Evolutionary conservation across 1,284 basidiomycete genomes (phyloP).

Genomic region (Sporisorium scitamineum): DNA sequence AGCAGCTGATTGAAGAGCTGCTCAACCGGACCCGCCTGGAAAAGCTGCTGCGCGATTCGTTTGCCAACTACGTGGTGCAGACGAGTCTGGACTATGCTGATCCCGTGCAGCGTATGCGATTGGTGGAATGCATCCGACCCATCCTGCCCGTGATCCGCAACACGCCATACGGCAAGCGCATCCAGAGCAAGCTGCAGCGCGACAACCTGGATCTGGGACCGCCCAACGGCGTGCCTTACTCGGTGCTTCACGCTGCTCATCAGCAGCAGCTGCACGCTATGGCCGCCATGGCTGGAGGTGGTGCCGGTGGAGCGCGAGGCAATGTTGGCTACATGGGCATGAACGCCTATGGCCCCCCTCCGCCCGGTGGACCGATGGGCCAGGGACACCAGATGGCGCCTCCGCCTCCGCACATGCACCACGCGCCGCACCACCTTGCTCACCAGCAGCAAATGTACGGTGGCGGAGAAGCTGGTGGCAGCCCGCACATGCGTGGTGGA

Average conservation of each 20-base stretch:
- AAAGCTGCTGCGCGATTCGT: slow-evolving; percentile 84
- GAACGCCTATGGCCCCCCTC: slow-evolving; percentile 23
- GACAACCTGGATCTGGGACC: slow-evolving; percentile 61
- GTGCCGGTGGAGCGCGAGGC: slow-evolving; percentile 4
- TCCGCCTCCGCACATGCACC: slow-evolving; percentile 13
- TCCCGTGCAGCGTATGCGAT: slow-evolving; percentile 63
- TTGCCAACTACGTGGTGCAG: slow-evolving; percentile 69
- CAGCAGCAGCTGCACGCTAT: slow-evolving; percentile 60
- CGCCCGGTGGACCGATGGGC: slow-evolving; percentile 1
- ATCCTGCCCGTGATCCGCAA: slow-evolving; percentile 68
- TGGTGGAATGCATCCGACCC: slow-evolving; percentile 68
- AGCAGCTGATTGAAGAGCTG: slow-evolving; percentile 94
- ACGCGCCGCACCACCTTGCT: slow-evolving; percentile 6
- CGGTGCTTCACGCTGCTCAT: slow-evolving; percentile 56
- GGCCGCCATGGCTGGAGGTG: slow-evolving; percentile 41
- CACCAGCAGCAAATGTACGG: slow-evolving; percentile 28
- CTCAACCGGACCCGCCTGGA: slow-evolving; percentile 93
- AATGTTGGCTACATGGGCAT: slow-evolving; percentile 30
- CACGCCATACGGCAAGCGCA: slow-evolving; percentile 69
- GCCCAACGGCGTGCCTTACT: slow-evolving; percentile 54
- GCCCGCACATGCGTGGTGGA: slow-evolving; percentile 9
- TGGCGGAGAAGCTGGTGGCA: slow-evolving; percentile 3
- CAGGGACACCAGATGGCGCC: slow-evolving; percentile 6
- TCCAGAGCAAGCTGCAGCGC: slow-evolving; percentile 68
- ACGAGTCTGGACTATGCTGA: slow-evolving; percentile 68